Conservation (phyloP, 106 monocot genomes). For the Agapanthus africanus region DNA sequence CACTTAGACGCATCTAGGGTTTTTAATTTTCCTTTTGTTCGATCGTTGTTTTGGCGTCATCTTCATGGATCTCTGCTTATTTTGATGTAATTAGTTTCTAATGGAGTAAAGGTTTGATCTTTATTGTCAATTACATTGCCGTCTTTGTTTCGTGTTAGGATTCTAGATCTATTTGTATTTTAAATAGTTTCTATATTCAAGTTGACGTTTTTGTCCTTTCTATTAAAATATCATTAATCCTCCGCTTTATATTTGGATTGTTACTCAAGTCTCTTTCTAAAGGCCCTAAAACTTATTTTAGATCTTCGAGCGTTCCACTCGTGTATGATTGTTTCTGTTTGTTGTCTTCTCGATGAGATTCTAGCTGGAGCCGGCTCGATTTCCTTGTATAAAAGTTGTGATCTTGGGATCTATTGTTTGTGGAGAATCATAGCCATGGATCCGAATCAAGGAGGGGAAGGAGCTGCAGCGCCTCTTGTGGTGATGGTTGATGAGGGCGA, state of each 20-base stretch:
- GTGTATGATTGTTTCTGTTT: no score
- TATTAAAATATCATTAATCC: not conserved
- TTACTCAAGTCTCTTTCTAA: no score
- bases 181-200: not conserved
- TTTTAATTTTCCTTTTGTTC: not conserved
- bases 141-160: not conserved
- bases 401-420: no score
- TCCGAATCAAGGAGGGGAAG: conserved; percentile 18
- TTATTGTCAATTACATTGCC: no score
- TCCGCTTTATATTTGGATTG: no score
- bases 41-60: not conserved
- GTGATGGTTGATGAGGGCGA: conserved; percentile 8
- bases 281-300: no score
- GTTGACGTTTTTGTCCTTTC: not conserved
- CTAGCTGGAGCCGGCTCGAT: no score
- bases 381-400: no score
- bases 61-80: not conserved
- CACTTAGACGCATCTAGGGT: conserved; percentile 11
- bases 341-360: no score
- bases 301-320: no score
- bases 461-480: conserved; percentile 13
- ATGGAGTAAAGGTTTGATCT: not conserved
- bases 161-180: not conserved
- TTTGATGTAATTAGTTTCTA: not conserved
- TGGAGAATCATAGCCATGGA: no score